phyloP scores from a whole-genome alignment of 78 protist genomes.

The Dictyostelium firmibasis region DNA sequence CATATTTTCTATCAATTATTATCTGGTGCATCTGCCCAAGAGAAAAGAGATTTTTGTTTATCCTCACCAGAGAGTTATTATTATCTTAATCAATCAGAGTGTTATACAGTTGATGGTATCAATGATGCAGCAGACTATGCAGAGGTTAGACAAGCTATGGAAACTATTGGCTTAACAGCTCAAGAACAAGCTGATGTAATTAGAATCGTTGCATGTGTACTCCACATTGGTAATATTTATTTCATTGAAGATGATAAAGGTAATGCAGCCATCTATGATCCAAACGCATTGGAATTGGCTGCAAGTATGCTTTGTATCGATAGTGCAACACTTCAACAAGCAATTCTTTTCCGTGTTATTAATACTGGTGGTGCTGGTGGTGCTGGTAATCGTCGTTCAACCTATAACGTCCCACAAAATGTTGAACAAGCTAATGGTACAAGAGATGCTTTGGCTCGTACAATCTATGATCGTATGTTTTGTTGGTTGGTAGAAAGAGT shows the following conservation, averaged over 20 bases:
- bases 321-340: constrained; percentile 61
- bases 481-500: constrained; percentile 87
- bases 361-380: constrained; percentile 82
- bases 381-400: constrained; percentile 77
- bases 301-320: constrained; percentile 78
- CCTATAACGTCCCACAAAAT: constrained; percentile 82
- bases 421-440: constrained; percentile 88
- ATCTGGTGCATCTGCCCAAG: constrained; percentile 77
- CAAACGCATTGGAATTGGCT: constrained; percentile 68
- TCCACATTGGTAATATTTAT: constrained; percentile 86
- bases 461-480: constrained; percentile 90
- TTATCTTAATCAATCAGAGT: constrained; percentile 80
- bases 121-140: constrained; percentile 71
- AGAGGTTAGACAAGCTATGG: constrained; percentile 78
- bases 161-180: constrained; percentile 57
- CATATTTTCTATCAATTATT: constrained; percentile 94
- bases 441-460: constrained; percentile 91
- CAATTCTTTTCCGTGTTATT: constrained; percentile 81
- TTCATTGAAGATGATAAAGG: constrained; percentile 89
- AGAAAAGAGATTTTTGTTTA: constrained; percentile 54
- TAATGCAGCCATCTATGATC: constrained; percentile 71
- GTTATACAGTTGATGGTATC: constrained; percentile 77
- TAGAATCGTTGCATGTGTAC: constrained; percentile 78
- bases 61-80: constrained; percentile 70
- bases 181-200: constrained; percentile 58